These are phyloP conservation scores for Malassezia equina DNA, from an alignment of 1,284 basidiomycete species.

Conservation along the genomic window DNA sequence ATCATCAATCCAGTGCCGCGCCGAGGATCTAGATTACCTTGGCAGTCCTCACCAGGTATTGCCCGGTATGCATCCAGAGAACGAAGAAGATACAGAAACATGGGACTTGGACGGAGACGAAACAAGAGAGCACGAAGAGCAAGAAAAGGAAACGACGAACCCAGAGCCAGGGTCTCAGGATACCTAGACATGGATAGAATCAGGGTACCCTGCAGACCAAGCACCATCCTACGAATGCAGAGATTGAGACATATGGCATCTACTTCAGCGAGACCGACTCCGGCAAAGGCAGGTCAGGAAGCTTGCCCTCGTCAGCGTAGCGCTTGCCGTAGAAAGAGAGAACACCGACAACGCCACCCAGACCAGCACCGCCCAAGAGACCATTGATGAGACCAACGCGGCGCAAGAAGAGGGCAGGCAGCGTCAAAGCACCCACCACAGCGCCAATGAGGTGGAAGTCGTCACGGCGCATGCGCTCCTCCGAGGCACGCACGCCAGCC, in stretches of 20 bases:
- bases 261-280: background rate
- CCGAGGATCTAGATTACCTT: constrained; percentile 20
- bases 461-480: constrained; percentile 25
- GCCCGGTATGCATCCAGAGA: background rate
- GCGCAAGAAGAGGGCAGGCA: constrained; percentile 36
- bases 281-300: constrained; percentile 7
- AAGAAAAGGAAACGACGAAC: background rate
- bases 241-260: background rate
- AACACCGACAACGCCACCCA: constrained; percentile 33
- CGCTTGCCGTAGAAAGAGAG: constrained; percentile 21
- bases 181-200: background rate
- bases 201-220: background rate
- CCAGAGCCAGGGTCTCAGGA: background rate
- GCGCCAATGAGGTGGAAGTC: constrained; percentile 40
- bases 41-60: constrained; percentile 6
- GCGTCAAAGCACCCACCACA: constrained; percentile 32
- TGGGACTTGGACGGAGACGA: constrained; percentile 11
- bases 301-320: background rate
- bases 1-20: background rate
- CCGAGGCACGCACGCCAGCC: constrained; percentile 16
- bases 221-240: background rate
- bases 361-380: constrained; percentile 34
- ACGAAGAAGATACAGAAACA: constrained; percentile 8
- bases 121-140: background rate
- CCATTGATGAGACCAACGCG: constrained; percentile 40